Evolutionary conservation across 2,329 filamentous ascomycete species (phyloP).

Genomic region (Annulohypoxylon truncatum): DNA sequence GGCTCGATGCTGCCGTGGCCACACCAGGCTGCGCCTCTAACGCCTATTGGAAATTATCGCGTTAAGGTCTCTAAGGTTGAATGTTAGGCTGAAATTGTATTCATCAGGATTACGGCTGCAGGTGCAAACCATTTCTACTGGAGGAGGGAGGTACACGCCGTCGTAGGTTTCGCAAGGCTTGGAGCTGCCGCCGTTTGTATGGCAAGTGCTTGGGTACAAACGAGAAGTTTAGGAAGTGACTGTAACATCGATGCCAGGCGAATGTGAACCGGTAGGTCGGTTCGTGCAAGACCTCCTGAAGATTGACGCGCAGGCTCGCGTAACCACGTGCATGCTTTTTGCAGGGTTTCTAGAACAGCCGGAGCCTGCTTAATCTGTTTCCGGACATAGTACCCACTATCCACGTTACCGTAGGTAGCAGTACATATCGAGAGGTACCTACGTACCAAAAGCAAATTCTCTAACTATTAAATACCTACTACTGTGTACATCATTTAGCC

Average conservation of each 20-base stretch:
- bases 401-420: neutral
- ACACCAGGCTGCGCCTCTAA: neutral
- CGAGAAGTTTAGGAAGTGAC: neutral
- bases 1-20: neutral
- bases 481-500: too few relatives aligned
- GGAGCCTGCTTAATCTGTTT: neutral
- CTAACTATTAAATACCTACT: too few relatives aligned
- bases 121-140: neutral
- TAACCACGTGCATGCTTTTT: neutral
- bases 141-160: neutral
- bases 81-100: neutral
- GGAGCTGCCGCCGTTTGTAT: neutral
- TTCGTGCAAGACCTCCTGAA: neutral
- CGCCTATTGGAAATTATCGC: neutral
- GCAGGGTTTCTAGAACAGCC: neutral
- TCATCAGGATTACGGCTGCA: neutral
- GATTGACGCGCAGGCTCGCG: slow-evolving; percentile 5
- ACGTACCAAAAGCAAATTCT: too few relatives aligned
- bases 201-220: neutral
- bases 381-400: neutral
- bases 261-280: neutral
- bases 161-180: neutral
- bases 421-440: neutral
- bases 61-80: neutral
- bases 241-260: neutral